Evolutionary conservation across 805 yeast genomes (phyloP).

Genomic region (Kuraishia floccosa): DNA sequence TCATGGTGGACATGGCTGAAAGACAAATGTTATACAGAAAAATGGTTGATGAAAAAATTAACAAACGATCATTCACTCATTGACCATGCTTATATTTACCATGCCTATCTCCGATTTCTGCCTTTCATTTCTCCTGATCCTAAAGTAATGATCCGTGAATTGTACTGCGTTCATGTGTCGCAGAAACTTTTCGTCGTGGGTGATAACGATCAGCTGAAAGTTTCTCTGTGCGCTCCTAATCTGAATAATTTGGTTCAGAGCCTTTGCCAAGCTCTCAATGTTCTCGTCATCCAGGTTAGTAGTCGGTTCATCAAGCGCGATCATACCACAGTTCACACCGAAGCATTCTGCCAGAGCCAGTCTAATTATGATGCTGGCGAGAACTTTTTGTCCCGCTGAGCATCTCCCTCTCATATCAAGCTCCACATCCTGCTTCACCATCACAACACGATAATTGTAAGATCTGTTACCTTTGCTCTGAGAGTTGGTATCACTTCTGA

Average conservation of each 20-base stretch:
- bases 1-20: constrained; percentile 23
- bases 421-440: constrained; percentile 87
- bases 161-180: constrained; percentile 75
- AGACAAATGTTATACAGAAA: constrained; percentile 19
- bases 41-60: constrained; percentile 9
- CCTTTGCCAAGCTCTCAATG: constrained; percentile 75
- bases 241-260: constrained; percentile 66
- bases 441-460: constrained; percentile 88
- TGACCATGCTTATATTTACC: constrained; percentile 7
- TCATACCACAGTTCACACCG: constrained; percentile 90
- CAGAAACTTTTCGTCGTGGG: constrained; percentile 91
- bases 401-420: constrained; percentile 97
- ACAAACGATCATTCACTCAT: neutral
- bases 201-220: constrained; percentile 89
- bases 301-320: constrained; percentile 96
- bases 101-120: constrained; percentile 63
- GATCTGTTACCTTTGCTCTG: constrained; percentile 42
- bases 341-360: constrained; percentile 92
- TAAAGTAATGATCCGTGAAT: constrained; percentile 80
- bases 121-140: constrained; percentile 68
- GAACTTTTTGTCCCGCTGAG: constrained; percentile 94
- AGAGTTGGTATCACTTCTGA: constrained; percentile 63
- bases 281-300: constrained; percentile 89
- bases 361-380: constrained; percentile 86
- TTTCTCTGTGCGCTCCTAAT: constrained; percentile 69